phyloP scores from a whole-genome alignment of 192 early-diverging fungal genomes.

The Coemansia sp. region DNA sequence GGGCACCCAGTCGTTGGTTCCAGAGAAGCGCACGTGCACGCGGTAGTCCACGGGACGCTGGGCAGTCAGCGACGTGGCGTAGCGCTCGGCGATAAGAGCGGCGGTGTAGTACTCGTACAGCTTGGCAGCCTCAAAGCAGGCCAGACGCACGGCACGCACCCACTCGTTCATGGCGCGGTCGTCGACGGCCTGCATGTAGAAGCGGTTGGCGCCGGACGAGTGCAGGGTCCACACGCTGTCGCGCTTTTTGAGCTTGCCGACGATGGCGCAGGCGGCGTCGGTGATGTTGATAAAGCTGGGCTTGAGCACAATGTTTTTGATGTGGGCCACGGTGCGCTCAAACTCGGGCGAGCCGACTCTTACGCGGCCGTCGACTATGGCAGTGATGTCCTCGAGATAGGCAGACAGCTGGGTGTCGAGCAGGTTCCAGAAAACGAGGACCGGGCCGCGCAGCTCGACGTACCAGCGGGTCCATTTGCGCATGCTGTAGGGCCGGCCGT shows the following conservation, averaged over 20 bases:
- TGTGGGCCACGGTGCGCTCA: constrained; percentile 44
- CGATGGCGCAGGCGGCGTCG: constrained; percentile 59
- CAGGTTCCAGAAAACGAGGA: constrained; percentile 62
- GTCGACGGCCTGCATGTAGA: constrained; percentile 60
- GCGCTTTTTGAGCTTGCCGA: constrained; percentile 56
- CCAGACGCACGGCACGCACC: constrained; percentile 67
- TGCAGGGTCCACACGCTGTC: constrained; percentile 62
- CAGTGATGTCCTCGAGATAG: constrained; percentile 50
- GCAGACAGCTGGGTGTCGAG: constrained; percentile 47
- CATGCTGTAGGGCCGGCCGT: constrained; percentile 59
- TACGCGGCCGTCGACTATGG: constrained; percentile 46
- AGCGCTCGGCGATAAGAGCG: constrained; percentile 46
- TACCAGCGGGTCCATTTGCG: constrained; percentile 70
- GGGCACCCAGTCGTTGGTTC: constrained; percentile 54
- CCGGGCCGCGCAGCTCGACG: constrained; percentile 68
- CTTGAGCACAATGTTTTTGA: constrained; percentile 53
- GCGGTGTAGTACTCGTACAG: constrained; percentile 74
- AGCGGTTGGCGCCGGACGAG: constrained; percentile 67
- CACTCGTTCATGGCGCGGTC: constrained; percentile 59
- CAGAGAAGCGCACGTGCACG: constrained; percentile 47
- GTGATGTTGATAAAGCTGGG: constrained; percentile 75
- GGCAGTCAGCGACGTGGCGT: constrained; percentile 12
- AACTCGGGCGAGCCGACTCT: constrained; percentile 40
- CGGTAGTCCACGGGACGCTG: constrained; percentile 27
- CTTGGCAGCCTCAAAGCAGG: constrained; percentile 70